Base-by-base conservation (phyloP, 2,329 filamentous ascomycete species). In the Microcera coccophila region DNA sequence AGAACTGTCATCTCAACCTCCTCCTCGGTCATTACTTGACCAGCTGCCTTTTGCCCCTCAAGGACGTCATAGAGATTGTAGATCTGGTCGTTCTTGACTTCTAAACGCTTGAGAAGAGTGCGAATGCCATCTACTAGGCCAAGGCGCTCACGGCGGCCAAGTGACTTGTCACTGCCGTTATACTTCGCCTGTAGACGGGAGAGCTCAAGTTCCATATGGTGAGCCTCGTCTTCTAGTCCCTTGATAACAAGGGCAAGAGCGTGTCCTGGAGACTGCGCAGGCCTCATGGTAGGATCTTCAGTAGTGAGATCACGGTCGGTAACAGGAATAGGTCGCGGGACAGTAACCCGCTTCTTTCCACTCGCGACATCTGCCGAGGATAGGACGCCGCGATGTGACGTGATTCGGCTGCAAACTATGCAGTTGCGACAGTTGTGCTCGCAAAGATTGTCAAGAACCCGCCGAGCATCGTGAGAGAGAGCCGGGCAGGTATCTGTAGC, bases 221-320 rank as follows among this genome's bases (percentile, higher is more conserved):
- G 75, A 34, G 90, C 76, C 63, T 95, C 90, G 60, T 94, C 88
- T 53, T 87, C 75, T 3, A 94, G 71, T 7, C 82, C 78, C 66
- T 94, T 93, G 62, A 95, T 83, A 17, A 95, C 86, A n/a, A 83
- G 79, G 7, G 86, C 85, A 18, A 95, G 78, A 9, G 89, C 88
- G 33, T 83, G 67, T 4, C 78, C 81, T 0, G 88, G 88, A 2
- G 80, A 70, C 58, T 87, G 83, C 1, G 83, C 75, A 5, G 84
- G 82, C 4, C 85, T 82, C 55, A 84, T 70, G 2, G 79, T 84
- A 3, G 68, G 66, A 37, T 79, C 73, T 31, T 78, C 75, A 17
- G 56, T 50, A 8, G 56, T 70, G 10, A 75, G 69, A 33, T 76
- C 73, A 64, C 63, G 80, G 61, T 82, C 77, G 0, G 81, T 84